Evolutionary conservation across 202 grass and related monocot species (phyloP), one percentile per base, ranked within the genome.

Genomic region (Thinopyrum obtusiflorum): DNA sequence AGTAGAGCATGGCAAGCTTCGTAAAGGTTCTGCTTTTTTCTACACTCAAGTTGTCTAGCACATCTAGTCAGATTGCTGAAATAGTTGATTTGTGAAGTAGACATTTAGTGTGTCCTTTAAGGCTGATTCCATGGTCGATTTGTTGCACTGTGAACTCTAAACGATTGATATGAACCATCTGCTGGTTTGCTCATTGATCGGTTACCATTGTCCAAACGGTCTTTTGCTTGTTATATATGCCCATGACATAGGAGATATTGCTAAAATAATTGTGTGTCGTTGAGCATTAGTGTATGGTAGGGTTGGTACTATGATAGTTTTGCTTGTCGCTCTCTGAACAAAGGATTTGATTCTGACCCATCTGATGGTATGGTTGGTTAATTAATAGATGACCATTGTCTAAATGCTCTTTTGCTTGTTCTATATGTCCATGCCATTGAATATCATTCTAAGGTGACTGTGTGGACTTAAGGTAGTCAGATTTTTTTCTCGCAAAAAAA

Each of bases 21-120:
- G 72, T 27, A 77, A 92, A 98, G 96, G 93, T 95, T 85, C 42
- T 73, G 20, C 28, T 68, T 23, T 17, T 76, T 61, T 4, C 5
- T 61, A 11, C 42, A n/a, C 68, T 11, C n/a, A 59, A 59, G 3
- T 20, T 1, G 3, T 14, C 37, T 49, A 62, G 14, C 68, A n/a
- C 37, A 83, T 49, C 40, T 25, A 1, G 72, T 65, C 5, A 40
- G n/a, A 57, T 79, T 73, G 13, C 64, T 21, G 0, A 1, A 2
- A 2, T 59, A 10, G 21, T 57, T 57, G 1, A 57, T 57, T n/a
- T 55, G n/a, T n/a, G n/a, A n/a, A n/a, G n/a, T n/a, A n/a, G n/a
- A n/a, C n/a, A n/a, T 57, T 57, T 0, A 57, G 2, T 47, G 13
- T 28, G 40, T 18, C 3, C 70, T 47, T 18, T 33, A 40, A 35